A percentile compares a stretch with the other conserved stretches of the same genome.
phyloP scores from a whole-genome alignment of 2,329 filamentous ascomycete species.

The Trichoderma citrinoviride region DNA sequence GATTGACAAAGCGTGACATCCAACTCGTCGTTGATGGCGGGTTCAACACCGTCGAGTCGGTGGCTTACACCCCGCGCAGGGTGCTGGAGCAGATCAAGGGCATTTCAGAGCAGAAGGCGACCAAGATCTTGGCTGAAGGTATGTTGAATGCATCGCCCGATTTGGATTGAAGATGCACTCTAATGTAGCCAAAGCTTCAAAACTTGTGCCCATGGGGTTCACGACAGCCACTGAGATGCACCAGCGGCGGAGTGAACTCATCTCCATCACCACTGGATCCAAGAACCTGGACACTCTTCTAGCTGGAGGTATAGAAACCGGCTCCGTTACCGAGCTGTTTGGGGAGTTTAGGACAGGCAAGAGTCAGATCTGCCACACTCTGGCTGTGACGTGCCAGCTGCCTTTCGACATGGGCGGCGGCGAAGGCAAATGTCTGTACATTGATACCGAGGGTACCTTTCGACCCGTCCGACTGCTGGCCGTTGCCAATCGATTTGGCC shows the following conservation, averaged over 20 bases:
- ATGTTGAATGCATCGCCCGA: constrained; percentile 16
- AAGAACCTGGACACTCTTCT: constrained; percentile 95
- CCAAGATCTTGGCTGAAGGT: constrained; percentile 89
- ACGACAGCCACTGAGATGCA: constrained; percentile 99
- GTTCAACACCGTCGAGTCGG: constrained; percentile 91
- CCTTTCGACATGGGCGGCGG: constrained; percentile 99
- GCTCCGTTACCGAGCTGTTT: constrained; percentile 96
- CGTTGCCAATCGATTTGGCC: constrained; percentile 89
- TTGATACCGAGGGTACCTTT: constrained; percentile 97
- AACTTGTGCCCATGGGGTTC: constrained; percentile 97
- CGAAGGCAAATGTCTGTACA: constrained; percentile 97
- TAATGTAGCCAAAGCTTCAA: constrained; percentile 62
- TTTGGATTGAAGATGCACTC: background rate
- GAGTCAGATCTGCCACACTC: constrained; percentile 95
- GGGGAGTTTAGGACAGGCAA: constrained; percentile 98
- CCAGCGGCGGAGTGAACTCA: constrained; percentile 90
- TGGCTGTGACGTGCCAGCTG: constrained; percentile 96
- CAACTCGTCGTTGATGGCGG: constrained; percentile 89
- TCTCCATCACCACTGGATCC: constrained; percentile 96
- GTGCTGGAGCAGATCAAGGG: constrained; percentile 93
- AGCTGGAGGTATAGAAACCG: constrained; percentile 92
- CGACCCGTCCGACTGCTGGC: constrained; percentile 85
- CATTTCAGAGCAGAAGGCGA: constrained; percentile 94
- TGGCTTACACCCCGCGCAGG: constrained; percentile 85
- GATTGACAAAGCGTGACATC: constrained; percentile 91